Conservation (phyloP, 2,329 filamentous ascomycete species). For the Colletotrichum tanaceti region DNA sequence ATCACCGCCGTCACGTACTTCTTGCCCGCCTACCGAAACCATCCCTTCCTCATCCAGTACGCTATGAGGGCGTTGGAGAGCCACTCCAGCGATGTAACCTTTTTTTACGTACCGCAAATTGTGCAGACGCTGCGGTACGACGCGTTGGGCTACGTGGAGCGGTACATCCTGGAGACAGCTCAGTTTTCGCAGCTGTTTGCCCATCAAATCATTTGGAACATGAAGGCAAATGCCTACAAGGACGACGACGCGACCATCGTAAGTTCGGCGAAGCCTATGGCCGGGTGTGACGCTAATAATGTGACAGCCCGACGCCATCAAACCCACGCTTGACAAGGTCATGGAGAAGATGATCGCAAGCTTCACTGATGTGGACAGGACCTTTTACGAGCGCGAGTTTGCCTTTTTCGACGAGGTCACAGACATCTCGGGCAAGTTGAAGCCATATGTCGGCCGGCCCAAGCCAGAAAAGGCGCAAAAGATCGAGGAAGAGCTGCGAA, state of each 20-base stretch:
- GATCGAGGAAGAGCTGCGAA: slow-evolving; percentile 97
- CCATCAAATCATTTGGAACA: slow-evolving; percentile 99
- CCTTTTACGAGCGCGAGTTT: slow-evolving; percentile 95
- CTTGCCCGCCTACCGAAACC: slow-evolving; percentile 87
- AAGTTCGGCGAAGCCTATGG: slow-evolving; percentile 52
- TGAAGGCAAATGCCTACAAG: slow-evolving; percentile 99
- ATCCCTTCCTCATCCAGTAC: slow-evolving; percentile 95
- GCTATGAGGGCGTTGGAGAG: slow-evolving; percentile 95
- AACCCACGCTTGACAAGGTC: slow-evolving; percentile 92
- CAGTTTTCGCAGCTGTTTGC: slow-evolving; percentile 98
- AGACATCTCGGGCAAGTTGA: slow-evolving; percentile 92
- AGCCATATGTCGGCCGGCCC: slow-evolving; percentile 88
- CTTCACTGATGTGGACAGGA: slow-evolving; percentile 81
- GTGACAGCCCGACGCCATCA: slow-evolving; percentile 83
- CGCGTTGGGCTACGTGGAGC: slow-evolving; percentile 90
- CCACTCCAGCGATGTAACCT: slow-evolving; percentile 95
- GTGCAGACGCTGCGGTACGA: slow-evolving; percentile 96
- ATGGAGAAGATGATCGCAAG: slow-evolving; percentile 84
- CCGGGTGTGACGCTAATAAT: slow-evolving; percentile 41
- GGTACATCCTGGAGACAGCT: slow-evolving; percentile 96
- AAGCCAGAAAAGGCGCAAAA: slow-evolving; percentile 99
- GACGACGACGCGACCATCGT: slow-evolving; percentile 91
- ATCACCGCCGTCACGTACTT: slow-evolving; percentile 95
- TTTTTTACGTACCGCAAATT: slow-evolving; percentile 99
- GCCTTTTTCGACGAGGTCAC: slow-evolving; percentile 99